Evolutionary conservation across 352 stramenopile species (phyloP).

Genomic region (Phytophthora aleatoria): DNA sequence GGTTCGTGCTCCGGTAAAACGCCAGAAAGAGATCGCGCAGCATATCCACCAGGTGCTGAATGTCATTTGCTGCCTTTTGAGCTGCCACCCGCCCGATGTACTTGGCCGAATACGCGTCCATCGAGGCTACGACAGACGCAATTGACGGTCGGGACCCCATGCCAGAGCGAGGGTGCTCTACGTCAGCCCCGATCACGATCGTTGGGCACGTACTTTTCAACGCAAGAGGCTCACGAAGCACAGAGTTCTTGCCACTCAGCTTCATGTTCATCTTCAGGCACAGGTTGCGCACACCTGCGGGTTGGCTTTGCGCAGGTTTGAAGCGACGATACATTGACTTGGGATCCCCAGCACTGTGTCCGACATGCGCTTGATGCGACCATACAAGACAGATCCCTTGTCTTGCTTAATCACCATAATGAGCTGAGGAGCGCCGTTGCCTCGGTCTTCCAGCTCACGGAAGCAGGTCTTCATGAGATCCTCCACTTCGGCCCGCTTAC

Average conservation of each 20-base stretch:
- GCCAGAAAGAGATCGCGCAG: conserved; percentile 70
- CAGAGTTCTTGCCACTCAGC: conserved; percentile 64
- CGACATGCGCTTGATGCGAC: conserved; percentile 65
- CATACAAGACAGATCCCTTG: conserved; percentile 44
- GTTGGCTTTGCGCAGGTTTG: conserved; percentile 43
- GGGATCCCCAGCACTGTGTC: conserved; percentile 68
- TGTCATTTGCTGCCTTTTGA: conserved; percentile 53
- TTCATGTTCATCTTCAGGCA: conserved; percentile 81
- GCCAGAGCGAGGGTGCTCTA: conserved; percentile 66
- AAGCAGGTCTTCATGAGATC: conserved; percentile 65
- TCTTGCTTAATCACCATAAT: conserved; percentile 61
- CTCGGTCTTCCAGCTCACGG: conserved; percentile 36
- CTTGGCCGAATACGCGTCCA: conserved; percentile 61
- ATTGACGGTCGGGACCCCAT: conserved; percentile 65
- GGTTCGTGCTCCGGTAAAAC: conserved; percentile 68
- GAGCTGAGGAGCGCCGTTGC: conserved; percentile 39
- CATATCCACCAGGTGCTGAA: conserved; percentile 60
- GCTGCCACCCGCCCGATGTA: conserved; percentile 62
- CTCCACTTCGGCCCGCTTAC: conserved; percentile 43
- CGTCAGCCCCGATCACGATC: conserved; percentile 81
- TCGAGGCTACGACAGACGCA: conserved; percentile 74
- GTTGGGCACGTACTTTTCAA: conserved; percentile 48
- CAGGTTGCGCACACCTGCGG: conserved; percentile 59
- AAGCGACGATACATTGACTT: conserved; percentile 63
- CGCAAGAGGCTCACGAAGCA: conserved; percentile 45